Evolutionary conservation across 2,329 filamentous ascomycete species (phyloP).

Genomic region (Exophiala xenobiotica): DNA sequence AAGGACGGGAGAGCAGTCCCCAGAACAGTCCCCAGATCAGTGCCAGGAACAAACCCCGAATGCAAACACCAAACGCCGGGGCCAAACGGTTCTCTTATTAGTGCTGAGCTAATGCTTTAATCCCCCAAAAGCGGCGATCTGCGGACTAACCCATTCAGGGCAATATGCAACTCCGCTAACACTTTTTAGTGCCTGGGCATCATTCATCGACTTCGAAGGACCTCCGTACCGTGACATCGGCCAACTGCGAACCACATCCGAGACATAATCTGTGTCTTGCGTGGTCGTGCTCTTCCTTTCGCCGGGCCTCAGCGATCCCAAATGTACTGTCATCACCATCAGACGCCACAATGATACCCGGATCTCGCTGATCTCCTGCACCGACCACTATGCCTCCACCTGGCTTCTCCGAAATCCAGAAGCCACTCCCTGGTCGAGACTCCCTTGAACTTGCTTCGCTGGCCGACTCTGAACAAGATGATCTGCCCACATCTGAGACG

Average conservation of each 20-base stretch:
- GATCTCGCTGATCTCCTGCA: neutral
- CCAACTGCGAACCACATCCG: neutral
- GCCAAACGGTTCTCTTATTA: neutral
- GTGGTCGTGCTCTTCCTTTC: neutral
- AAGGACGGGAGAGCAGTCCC: too few species aligned
- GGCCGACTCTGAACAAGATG: constrained; percentile 71
- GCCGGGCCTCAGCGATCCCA: neutral
- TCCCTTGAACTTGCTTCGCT: constrained; percentile 95
- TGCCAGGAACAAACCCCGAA: neutral
- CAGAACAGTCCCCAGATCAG: too few species aligned
- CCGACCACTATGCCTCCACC: constrained; percentile 17
- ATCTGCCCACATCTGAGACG: constrained; percentile 59
- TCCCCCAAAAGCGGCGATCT: neutral
- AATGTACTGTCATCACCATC: neutral
- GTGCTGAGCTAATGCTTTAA: neutral
- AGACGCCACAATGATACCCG: neutral
- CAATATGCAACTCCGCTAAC: neutral
- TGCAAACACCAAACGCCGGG: neutral
- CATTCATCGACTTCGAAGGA: neutral
- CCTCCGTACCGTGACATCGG: too few species aligned
- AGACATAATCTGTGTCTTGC: too few species aligned
- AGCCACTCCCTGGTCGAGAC: constrained; percentile 64
- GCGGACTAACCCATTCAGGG: neutral
- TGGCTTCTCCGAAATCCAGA: constrained; percentile 28
- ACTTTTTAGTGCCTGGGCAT: neutral